Conservation (phyloP, 1,139 yeast species). For the Yamadazyma kanchanaburiensis region DNA sequence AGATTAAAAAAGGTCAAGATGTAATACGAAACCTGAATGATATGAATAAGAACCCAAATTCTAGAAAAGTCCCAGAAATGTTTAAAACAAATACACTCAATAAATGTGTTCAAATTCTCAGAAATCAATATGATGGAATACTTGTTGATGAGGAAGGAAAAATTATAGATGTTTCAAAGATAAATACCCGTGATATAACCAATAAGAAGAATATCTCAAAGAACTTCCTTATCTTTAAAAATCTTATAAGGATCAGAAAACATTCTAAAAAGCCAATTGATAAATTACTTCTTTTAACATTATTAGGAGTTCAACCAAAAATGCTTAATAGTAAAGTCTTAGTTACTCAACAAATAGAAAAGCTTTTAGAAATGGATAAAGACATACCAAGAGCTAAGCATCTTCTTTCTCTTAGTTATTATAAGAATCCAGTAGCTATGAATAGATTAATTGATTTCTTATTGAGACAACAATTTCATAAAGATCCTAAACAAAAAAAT, state of each 20-base stretch:
- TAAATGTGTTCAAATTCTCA: conserved; percentile 18
- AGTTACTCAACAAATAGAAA: conserved; percentile 50
- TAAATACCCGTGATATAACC: conserved; percentile 9
- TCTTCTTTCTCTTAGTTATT: conserved; percentile 41
- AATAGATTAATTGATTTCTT: conserved; percentile 54
- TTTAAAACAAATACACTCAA: conserved; percentile 13
- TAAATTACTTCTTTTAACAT: conserved; percentile 41
- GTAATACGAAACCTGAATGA: conserved; percentile 1
- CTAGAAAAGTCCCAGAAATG: conserved; percentile 3
- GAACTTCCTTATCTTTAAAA: conserved; percentile 24
- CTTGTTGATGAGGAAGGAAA: conserved; percentile 13
- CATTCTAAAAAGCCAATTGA: conserved; percentile 30
- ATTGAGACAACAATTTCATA: conserved; percentile 20
- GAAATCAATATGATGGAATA: conserved; percentile 17
- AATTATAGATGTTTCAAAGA: conserved; percentile 10
- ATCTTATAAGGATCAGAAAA: conserved; percentile 23
- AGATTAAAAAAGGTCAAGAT: not conserved
- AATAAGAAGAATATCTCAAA: conserved; percentile 3
- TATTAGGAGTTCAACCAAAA: conserved; percentile 55
- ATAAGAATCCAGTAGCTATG: conserved; percentile 56
- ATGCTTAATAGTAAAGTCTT: conserved; percentile 55
- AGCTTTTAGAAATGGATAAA: conserved; percentile 47
- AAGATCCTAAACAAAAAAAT: conserved; percentile 5
- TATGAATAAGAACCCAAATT: not conserved
- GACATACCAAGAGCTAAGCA: conserved; percentile 49